A percentile compares a stretch with the other conserved stretches of the same genome.
Evolutionary conservation across 805 yeast species (phyloP).

Genomic region (Brettanomyces custersianus): DNA sequence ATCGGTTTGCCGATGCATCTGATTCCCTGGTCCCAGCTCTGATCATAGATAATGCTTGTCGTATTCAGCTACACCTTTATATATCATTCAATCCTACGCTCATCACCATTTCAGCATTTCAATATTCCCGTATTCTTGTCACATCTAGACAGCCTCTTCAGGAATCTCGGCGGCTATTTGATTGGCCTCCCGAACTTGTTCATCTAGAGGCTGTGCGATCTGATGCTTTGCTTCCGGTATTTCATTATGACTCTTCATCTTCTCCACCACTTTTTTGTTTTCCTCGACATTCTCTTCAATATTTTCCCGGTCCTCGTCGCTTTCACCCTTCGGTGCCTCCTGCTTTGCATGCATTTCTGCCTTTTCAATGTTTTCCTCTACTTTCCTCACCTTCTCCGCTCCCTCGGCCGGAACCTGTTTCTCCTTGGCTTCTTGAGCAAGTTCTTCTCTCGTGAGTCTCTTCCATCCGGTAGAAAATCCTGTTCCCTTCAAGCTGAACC

Average conservation of each 20-base stretch:
- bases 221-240: constrained; percentile 19
- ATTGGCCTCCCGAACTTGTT: constrained; percentile 16
- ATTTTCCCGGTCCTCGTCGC: constrained; percentile 1
- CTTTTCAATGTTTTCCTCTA: not conserved
- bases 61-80: too few relatives aligned
- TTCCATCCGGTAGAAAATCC: constrained; percentile 56
- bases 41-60: too few relatives aligned
- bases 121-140: not conserved
- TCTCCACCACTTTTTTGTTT: constrained; percentile 15
- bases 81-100: too few relatives aligned
- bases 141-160: not conserved
- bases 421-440: not conserved
- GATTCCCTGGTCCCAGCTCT: too few relatives aligned
- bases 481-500: constrained; percentile 39
- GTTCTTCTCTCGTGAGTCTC: constrained; percentile 17
- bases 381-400: constrained; percentile 1
- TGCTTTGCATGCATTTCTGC: constrained; percentile 1
- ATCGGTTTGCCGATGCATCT: too few relatives aligned
- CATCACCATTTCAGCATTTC: not conserved
- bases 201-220: constrained; percentile 19
- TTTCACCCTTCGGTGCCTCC: constrained; percentile 3
- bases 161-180: constrained; percentile 2
- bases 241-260: constrained; percentile 14
- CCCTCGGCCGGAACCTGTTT: not conserved
- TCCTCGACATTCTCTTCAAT: constrained; percentile 3